Evolutionary conservation across 2,329 filamentous ascomycete genomes (phyloP), one percentile per base, ranked within the genome.

Genomic region (Aquanectria penicillioides): DNA sequence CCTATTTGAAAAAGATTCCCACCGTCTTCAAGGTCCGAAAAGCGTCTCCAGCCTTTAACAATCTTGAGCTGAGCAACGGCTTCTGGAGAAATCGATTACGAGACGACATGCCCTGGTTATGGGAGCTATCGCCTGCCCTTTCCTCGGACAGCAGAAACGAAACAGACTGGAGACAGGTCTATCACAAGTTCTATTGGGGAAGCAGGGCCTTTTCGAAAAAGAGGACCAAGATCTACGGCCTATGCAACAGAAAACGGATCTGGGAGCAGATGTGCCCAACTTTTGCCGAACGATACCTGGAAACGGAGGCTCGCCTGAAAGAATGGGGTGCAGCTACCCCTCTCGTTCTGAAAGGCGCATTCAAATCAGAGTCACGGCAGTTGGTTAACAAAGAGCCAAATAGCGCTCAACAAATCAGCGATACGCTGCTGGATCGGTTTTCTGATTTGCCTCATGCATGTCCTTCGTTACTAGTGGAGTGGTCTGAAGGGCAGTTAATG

Each of bases 211-310:
- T 33, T 11, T 50, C 47, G 6, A 1, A 15, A 17, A 50, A 31
- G 10, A 23, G 40, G 10, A 50, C 38, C 25, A 50, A 40, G 10
- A 40, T 50, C 6, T 25, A 50, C 18, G 47, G 47, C 15, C 12
- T 50, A 26, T 40, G 34, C 17, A 50, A 50, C 17, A 50, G 47
- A 33, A 23, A 26, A 15, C n/a, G 47, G 17, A 50, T 50, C 13
- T 50, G 47, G 47, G 47, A 50, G n/a, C 47, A 50, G 17, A 38
- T 50, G 36, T 50, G 47, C 18, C 47, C 47, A 17, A n/a, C 6
- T 2, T 50, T 50, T 41, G 47, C 47, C 3, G 47, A 50, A 9
- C 17, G 17, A 10, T 50, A 50, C 22, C 47, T 40, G 8, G 13
- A 31, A 31, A 40, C 6, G n/a, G 37, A 50, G 18, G 18, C 17